These are phyloP conservation scores for Periconia sp. DNA, from an alignment of 2,329 filamentous ascomycete genomes.

Conservation along the genomic window DNA sequence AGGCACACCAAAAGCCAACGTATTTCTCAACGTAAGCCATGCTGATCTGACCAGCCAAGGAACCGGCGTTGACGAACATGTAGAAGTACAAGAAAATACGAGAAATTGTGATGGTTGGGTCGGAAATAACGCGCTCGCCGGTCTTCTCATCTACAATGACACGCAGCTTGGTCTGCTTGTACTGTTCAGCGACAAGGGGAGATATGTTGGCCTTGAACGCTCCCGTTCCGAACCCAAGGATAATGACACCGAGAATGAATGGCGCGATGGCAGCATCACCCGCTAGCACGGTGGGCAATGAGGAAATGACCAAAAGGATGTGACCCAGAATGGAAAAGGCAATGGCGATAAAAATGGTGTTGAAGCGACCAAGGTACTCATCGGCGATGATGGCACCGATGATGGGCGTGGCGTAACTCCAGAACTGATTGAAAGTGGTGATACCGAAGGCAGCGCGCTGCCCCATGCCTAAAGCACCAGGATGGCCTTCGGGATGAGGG, in stretches of 20 bases:
- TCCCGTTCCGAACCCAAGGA: conserved; percentile 51
- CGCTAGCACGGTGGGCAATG: conserved; percentile 51
- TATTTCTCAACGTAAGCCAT: conserved; percentile 78
- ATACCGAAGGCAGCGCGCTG: conserved; percentile 42
- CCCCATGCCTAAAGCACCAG: conserved; percentile 40
- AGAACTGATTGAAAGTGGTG: conserved; percentile 43
- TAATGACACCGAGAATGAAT: conserved; percentile 55
- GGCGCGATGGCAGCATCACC: conserved; percentile 52
- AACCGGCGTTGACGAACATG: conserved; percentile 52
- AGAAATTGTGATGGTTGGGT: conserved; percentile 68
- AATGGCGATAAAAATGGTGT: conserved; percentile 58
- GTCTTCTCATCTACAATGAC: conserved; percentile 55
- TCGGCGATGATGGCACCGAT: conserved; percentile 60
- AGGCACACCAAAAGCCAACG: conserved; percentile 74
- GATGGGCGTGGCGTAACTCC: conserved; percentile 46
- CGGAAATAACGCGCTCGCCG: conserved; percentile 70
- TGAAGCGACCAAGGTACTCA: conserved; percentile 62
- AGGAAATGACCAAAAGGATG: conserved; percentile 56
- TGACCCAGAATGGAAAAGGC: conserved; percentile 56
- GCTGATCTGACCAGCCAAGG: conserved; percentile 61
- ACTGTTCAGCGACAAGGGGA: conserved; percentile 71
- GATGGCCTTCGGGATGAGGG: conserved; percentile 31
- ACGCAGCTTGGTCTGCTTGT: conserved; percentile 59
- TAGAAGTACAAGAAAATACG: conserved; percentile 56
- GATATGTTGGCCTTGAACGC: conserved; percentile 55